Percentiles rank a stretch among this genome's conserved stretches.
phyloP scores from a whole-genome alignment of 2,329 filamentous ascomycete species.

The Kalmusia sp. region DNA sequence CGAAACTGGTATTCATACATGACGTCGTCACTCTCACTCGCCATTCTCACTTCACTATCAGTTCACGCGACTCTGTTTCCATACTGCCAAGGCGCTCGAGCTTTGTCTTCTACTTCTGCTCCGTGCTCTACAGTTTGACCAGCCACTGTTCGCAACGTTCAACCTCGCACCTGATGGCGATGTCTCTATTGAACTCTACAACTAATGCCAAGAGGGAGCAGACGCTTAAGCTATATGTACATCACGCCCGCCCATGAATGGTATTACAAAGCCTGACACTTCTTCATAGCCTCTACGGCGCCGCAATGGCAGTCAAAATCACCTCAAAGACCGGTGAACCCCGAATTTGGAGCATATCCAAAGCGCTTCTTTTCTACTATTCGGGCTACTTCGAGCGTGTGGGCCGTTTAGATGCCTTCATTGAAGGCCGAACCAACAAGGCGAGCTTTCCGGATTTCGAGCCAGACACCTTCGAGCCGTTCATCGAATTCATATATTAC shows the following conservation, averaged over 20 bases:
- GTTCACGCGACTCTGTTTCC: too few relatives aligned
- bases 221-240: neutral
- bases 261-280: neutral
- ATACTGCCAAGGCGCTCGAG: too few relatives aligned
- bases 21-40: too few relatives aligned
- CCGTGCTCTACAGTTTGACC: neutral
- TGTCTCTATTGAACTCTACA: neutral
- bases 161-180: neutral
- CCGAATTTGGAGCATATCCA: neutral
- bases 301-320: conserved; percentile 1
- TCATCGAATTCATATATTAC: conserved; percentile 14
- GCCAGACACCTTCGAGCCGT: conserved; percentile 8
- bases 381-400: conserved; percentile 2
- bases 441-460: conserved; percentile 4
- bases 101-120: neutral
- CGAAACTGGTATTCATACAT: too few relatives aligned
- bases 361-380: neutral
- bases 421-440: neutral
- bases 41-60: too few relatives aligned
- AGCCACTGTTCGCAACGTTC: neutral
- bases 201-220: neutral
- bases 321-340: neutral
- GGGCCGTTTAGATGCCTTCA: neutral
- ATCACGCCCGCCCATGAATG: too few relatives aligned
- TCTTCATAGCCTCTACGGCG: neutral